Evolutionary conservation across 139 green algal species (phyloP).

Genomic region (Micractinium sp.): DNA sequence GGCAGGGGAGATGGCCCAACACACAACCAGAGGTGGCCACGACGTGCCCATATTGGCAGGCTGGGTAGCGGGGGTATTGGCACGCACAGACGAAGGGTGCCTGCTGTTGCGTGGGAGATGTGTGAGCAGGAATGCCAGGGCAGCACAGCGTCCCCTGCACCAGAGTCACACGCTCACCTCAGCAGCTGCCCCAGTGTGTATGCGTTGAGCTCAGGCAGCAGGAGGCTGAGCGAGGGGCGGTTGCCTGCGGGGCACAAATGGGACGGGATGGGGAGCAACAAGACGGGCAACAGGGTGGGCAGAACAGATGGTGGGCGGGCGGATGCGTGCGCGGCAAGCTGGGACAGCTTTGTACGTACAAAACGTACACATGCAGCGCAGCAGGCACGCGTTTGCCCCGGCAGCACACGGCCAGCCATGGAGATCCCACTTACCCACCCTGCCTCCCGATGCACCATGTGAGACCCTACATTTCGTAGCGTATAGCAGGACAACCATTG

Average conservation of each 20-base stretch:
- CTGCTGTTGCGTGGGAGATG: too few relatives aligned
- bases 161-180: constrained; percentile 23
- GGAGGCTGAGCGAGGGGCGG: constrained; percentile 88
- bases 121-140: too few relatives aligned
- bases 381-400: not conserved
- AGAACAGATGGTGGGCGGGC: not conserved
- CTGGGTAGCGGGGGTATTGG: too few relatives aligned
- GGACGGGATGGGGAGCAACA: not conserved
- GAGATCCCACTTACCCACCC: too few relatives aligned
- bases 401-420: too few relatives aligned
- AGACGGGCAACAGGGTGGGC: not conserved
- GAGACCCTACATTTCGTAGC: too few relatives aligned
- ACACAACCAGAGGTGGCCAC: not conserved
- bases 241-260: constrained; percentile 72
- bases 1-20: not conserved
- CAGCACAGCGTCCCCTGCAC: not conserved
- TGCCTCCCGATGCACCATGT: too few relatives aligned
- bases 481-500: too few relatives aligned
- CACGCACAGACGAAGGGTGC: not conserved
- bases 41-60: too few relatives aligned
- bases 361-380: not conserved
- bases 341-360: too few relatives aligned
- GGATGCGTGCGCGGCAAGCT: not conserved
- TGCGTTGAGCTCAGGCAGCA: constrained; percentile 92
- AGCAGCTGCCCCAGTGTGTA: constrained; percentile 97